Evolutionary conservation across 2,329 filamentous ascomycete species (phyloP).

Genomic region (Xylariaceae sp.): DNA sequence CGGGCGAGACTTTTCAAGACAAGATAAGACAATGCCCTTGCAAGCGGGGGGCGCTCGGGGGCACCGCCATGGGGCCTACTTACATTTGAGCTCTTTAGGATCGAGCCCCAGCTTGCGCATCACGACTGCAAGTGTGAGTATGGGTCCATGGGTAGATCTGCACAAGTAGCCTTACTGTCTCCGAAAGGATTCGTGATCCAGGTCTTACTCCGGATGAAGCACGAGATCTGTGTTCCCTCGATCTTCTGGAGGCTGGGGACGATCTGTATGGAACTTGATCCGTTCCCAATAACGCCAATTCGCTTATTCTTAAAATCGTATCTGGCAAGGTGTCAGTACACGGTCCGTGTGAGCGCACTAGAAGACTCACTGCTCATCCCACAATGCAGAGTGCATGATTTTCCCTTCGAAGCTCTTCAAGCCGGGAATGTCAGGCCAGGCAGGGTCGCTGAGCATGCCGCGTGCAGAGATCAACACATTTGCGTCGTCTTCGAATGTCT

Average conservation of each 20-base stretch:
- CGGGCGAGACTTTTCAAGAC: conserved; percentile 30
- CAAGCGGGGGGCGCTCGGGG: too few relatives aligned
- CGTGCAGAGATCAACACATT: conserved; percentile 34
- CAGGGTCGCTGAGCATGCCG: conserved; percentile 34
- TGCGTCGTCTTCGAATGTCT: conserved; percentile 30
- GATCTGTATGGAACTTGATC: conserved; percentile 46
- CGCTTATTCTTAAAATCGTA: conserved; percentile 41
- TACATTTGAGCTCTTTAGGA: conserved; percentile 30
- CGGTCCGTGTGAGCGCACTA: background rate
- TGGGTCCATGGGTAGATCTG: background rate
- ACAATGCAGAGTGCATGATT: conserved; percentile 37
- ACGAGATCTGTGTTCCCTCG: conserved; percentile 32
- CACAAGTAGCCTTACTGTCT: conserved; percentile 21
- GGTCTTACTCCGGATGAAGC: conserved; percentile 41
- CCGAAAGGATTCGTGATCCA: conserved; percentile 43
- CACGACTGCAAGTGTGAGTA: conserved; percentile 13
- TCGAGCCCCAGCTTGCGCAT: conserved; percentile 37
- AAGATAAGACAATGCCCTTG: too few relatives aligned
- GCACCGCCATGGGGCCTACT: too few relatives aligned
- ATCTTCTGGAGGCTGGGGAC: conserved; percentile 39
- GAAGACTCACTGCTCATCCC: conserved; percentile 32
- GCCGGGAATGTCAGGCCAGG: conserved; percentile 36
- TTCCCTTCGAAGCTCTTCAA: conserved; percentile 34
- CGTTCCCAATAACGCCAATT: conserved; percentile 44
- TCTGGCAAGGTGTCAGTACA: conserved; percentile 14